phyloP scores from a whole-genome alignment of 2,329 filamentous ascomycete genomes.

The Epichloe coenophiala region DNA sequence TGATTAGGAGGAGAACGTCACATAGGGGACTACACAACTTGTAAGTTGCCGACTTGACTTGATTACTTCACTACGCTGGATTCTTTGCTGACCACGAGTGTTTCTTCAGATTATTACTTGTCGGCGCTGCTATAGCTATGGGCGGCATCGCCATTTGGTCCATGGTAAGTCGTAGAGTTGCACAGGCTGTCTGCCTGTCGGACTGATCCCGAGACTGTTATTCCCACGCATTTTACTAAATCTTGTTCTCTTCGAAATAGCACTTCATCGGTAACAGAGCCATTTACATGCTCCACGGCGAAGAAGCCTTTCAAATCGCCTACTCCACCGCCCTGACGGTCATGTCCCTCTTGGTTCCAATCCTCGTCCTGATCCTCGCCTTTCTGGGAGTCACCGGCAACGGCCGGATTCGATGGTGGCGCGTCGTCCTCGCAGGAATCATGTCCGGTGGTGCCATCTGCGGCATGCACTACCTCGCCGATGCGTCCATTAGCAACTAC shows the following conservation, averaged over 20 bases:
- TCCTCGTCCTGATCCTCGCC: constrained; percentile 58
- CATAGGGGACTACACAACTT: constrained; percentile 56
- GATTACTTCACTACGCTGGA: too few relatives aligned
- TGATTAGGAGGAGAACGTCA: constrained; percentile 64
- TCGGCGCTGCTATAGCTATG: constrained; percentile 55
- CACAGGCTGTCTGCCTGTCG: too few relatives aligned
- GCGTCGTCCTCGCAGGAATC: constrained; percentile 47
- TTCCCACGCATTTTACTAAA: neutral
- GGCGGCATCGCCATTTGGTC: constrained; percentile 63
- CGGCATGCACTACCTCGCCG: constrained; percentile 76
- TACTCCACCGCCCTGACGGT: constrained; percentile 60
- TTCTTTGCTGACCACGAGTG: neutral
- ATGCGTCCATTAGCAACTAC: constrained; percentile 69
- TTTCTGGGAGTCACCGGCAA: constrained; percentile 55
- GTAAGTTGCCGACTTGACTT: constrained; percentile 26
- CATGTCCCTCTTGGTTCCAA: constrained; percentile 65
- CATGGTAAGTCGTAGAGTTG: constrained; percentile 33
- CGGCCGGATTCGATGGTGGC: constrained; percentile 40
- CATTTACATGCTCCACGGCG: constrained; percentile 52
- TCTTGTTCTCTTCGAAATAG: neutral
- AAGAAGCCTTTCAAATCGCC: constrained; percentile 50
- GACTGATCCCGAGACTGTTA: neutral
- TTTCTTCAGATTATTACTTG: constrained; percentile 40
- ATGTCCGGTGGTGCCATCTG: constrained; percentile 62
- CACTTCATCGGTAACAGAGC: constrained; percentile 61